Conservation (phyloP, 495 filamentous ascomycete genomes). For the Aspergillus homomorphus region DNA sequence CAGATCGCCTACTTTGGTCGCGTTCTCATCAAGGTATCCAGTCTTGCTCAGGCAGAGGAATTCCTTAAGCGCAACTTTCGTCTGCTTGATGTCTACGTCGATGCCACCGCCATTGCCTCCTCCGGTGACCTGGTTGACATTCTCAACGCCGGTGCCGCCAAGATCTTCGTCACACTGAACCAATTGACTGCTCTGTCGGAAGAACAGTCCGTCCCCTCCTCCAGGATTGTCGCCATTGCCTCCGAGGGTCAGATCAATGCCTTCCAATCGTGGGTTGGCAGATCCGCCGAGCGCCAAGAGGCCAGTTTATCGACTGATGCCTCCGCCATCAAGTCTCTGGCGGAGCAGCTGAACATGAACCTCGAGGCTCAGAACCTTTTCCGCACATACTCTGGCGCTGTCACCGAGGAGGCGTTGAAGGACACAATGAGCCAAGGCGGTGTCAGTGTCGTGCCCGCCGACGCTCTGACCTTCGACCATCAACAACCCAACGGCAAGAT, state of each 20-base stretch:
- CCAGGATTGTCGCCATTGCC: conserved; percentile 53
- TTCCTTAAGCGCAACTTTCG: conserved; percentile 68
- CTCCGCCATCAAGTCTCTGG: conserved; percentile 49
- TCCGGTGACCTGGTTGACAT: conserved; percentile 71
- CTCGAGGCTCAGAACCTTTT: conserved; percentile 38
- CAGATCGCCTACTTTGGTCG: conserved; percentile 76
- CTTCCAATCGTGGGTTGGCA: conserved; percentile 38
- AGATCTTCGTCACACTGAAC: conserved; percentile 73
- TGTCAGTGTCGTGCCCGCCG: conserved; percentile 75
- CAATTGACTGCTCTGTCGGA: conserved; percentile 54
- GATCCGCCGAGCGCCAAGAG: conserved; percentile 50
- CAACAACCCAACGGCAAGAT: conserved; percentile 54
- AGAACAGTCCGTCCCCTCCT: conserved; percentile 54
- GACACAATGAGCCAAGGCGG: conserved; percentile 58
- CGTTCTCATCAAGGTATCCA: conserved; percentile 65
- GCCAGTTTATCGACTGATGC: conserved; percentile 50
- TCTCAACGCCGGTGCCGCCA: conserved; percentile 82
- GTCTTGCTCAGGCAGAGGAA: conserved; percentile 57
- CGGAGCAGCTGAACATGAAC: conserved; percentile 38
- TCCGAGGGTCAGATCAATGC: conserved; percentile 34
- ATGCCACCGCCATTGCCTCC: conserved; percentile 67
- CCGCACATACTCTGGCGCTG: conserved; percentile 30
- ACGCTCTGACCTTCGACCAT: conserved; percentile 62
- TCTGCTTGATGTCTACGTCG: conserved; percentile 67
- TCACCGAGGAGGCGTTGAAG: conserved; percentile 45